Conservation (phyloP, 2,329 filamentous ascomycete genomes). For the Plectosphaerella cucumerina region DNA sequence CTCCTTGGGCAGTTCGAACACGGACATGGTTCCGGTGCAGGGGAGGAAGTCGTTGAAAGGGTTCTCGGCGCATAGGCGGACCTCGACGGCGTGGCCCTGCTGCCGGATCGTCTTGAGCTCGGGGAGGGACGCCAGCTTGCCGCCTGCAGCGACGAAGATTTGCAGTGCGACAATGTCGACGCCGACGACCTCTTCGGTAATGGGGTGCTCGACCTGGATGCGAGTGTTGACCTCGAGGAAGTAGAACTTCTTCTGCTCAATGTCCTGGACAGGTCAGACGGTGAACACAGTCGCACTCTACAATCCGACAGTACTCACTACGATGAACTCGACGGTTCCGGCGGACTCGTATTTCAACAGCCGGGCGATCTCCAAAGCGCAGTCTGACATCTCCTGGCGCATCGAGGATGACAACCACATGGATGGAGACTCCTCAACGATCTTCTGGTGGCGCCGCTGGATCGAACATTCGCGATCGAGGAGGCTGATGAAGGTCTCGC, state of each 20-base stretch:
- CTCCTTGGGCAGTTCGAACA: constrained; percentile 18
- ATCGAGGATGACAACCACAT: not conserved
- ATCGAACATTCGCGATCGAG: constrained; percentile 41
- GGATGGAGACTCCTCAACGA: constrained; percentile 36
- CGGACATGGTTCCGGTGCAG: constrained; percentile 21
- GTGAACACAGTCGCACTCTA: not conserved
- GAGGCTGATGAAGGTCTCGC: constrained; percentile 25
- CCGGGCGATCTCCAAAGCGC: constrained; percentile 16
- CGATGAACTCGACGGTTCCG: constrained; percentile 36
- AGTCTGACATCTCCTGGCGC: not conserved
- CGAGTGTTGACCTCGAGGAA: constrained; percentile 29
- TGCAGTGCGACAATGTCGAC: constrained; percentile 7
- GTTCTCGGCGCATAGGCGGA: constrained; percentile 36
- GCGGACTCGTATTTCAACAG: constrained; percentile 28
- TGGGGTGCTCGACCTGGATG: constrained; percentile 40
- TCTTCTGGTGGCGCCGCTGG: constrained; percentile 41
- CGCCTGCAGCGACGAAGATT: constrained; percentile 3
- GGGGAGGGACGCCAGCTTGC: constrained; percentile 1
- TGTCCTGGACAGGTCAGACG: constrained; percentile 12
- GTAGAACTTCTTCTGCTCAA: constrained; percentile 27
- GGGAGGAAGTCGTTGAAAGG: constrained; percentile 11
- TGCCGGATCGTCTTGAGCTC: constrained; percentile 12
- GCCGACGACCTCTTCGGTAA: not conserved
- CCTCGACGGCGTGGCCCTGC: constrained; percentile 32
- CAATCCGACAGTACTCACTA: constrained; percentile 4